A percentile compares a stretch with the other conserved stretches of the same genome.
phyloP scores from a whole-genome alignment of 2,329 filamentous ascomycete species.

The Fusarium oxysporum region DNA sequence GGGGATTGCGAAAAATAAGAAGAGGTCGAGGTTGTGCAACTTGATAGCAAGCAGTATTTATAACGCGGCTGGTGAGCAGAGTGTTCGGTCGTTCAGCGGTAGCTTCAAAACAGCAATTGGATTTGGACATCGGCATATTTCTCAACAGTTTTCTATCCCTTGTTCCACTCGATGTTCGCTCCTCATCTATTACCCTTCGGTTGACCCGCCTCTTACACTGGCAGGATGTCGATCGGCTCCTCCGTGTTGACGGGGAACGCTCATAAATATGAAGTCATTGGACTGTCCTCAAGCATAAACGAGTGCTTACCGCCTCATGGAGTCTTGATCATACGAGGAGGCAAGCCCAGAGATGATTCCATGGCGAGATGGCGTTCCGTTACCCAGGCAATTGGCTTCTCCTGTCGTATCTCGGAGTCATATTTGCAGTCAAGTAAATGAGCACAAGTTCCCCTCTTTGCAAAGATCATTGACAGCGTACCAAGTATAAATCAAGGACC shows the following conservation, averaged over 20 bases:
- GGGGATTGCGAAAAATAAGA: slow-evolving; percentile 40
- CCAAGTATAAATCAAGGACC: slow-evolving; percentile 31
- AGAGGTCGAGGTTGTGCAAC: slow-evolving; percentile 43
- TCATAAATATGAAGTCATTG: slow-evolving; percentile 1
- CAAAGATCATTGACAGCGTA: slow-evolving; percentile 1
- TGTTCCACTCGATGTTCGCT: neutral
- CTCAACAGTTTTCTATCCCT: slow-evolving; percentile 17
- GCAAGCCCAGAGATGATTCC: neutral
- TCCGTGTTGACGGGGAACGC: slow-evolving; percentile 4
- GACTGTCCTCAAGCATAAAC: slow-evolving; percentile 17
- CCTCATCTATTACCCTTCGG: neutral
- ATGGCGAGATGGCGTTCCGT: slow-evolving; percentile 3
- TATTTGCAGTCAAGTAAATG: slow-evolving; percentile 16
- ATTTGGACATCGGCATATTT: slow-evolving; percentile 44
- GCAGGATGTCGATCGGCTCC: neutral
- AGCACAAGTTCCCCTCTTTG: neutral
- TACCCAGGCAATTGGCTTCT: slow-evolving; percentile 10
- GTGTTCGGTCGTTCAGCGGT: slow-evolving; percentile 46
- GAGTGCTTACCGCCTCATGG: neutral
- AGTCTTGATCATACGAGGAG: slow-evolving; percentile 2
- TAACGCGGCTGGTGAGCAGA: slow-evolving; percentile 46
- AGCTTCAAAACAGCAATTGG: slow-evolving; percentile 49
- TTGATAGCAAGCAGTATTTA: slow-evolving; percentile 53
- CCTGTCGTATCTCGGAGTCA: slow-evolving; percentile 1
- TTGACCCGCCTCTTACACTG: neutral